A percentile compares a stretch with the other conserved stretches of the same genome.
phyloP scores from a whole-genome alignment of 768 basidiomycete species.

The Strobilomyces echinocephalus region DNA sequence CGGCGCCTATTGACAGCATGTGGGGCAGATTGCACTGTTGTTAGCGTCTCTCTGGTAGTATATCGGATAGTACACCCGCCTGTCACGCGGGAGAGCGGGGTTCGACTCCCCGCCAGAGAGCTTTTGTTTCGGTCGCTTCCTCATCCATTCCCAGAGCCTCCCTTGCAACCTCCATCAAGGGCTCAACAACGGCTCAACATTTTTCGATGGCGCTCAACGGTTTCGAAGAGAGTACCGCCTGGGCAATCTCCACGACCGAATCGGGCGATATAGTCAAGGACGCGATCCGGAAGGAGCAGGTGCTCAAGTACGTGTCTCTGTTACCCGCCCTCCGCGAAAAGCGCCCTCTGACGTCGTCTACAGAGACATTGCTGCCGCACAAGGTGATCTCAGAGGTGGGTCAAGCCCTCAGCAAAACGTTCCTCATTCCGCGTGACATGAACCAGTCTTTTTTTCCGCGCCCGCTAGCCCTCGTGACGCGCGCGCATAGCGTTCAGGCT shows the following conservation, averaged over 20 bases:
- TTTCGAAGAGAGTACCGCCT: conserved; percentile 40
- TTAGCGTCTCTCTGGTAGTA: conserved; percentile 40
- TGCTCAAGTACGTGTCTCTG: conserved; percentile 60
- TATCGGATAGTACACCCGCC: conserved; percentile 51
- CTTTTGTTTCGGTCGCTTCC: not conserved
- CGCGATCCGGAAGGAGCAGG: conserved; percentile 69
- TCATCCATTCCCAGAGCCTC: not conserved
- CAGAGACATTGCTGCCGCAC: conserved; percentile 73
- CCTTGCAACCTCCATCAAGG: too few relatives aligned
- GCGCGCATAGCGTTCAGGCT: conserved; percentile 64
- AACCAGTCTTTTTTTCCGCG: not conserved
- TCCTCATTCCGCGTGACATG: not conserved
- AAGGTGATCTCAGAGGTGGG: conserved; percentile 73
- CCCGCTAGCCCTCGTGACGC: conserved; percentile 54
- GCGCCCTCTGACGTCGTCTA: not conserved
- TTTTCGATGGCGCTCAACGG: conserved; percentile 43
- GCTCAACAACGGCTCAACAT: not conserved
- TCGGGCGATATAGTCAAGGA: conserved; percentile 67
- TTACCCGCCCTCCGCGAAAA: not conserved
- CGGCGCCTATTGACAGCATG: not conserved
- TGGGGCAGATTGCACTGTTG: not conserved
- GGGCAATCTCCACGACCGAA: conserved; percentile 44
- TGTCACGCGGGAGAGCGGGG: conserved; percentile 45
- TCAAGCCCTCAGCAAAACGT: conserved; percentile 2
- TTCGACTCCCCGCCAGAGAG: conserved; percentile 47